A percentile compares a stretch with the other conserved stretches of the same genome.
Conservation (phyloP, 2,329 filamentous ascomycete species). For the Sordariomycetes sp. region DNA sequence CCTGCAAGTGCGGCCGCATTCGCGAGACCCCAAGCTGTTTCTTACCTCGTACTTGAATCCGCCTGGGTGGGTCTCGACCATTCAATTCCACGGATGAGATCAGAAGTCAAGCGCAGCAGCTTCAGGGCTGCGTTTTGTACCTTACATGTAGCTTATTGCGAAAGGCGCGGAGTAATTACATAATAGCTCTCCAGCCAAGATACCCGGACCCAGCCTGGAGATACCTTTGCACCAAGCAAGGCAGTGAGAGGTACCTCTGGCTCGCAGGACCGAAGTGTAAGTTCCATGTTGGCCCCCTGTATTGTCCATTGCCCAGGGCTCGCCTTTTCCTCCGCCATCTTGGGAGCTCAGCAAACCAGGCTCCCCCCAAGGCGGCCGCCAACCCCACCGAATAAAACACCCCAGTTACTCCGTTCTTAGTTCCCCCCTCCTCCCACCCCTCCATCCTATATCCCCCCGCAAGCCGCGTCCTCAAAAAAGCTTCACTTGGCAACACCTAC, state of each 20-base stretch:
- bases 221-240: no score
- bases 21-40: background rate
- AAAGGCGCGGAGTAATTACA: no score
- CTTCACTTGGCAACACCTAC: background rate
- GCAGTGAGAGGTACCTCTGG: no score
- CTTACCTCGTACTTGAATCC: background rate
- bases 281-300: no score
- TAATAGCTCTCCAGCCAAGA: no score
- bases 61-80: background rate
- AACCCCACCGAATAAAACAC: slow-evolving; percentile 6
- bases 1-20: background rate
- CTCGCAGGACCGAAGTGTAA: no score
- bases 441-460: slow-evolving; percentile 4
- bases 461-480: slow-evolving; percentile 2
- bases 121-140: background rate
- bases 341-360: no score
- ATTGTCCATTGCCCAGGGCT: no score
- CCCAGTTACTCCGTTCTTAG: background rate
- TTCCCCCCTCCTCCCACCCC: slow-evolving; percentile 1
- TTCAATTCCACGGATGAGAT: background rate
- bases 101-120: background rate
- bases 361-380: background rate
- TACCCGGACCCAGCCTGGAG: no score
- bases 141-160: background rate
- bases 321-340: background rate